These are phyloP conservation scores for Lachancea cidri DNA, from an alignment of 805 yeast species.

Conservation along the genomic window DNA sequence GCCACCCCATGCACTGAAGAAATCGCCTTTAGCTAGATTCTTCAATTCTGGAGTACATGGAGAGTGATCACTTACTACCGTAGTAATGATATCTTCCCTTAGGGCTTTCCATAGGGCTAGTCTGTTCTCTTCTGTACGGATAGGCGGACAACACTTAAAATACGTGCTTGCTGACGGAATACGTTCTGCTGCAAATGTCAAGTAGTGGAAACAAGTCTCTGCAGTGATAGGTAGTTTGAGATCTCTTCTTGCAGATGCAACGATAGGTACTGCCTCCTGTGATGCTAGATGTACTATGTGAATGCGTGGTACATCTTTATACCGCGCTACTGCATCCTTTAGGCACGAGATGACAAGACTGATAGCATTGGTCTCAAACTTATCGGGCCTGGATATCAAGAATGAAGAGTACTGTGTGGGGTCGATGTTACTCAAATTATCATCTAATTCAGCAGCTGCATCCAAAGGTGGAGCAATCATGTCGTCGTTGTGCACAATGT, in stretches of 20 bases:
- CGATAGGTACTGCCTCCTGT: constrained; percentile 71
- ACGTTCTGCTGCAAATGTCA: constrained; percentile 69
- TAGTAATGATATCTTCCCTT: constrained; percentile 55
- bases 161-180: constrained; percentile 76
- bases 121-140: constrained; percentile 70
- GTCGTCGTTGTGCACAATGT: constrained; percentile 27
- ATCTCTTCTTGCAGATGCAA: constrained; percentile 55
- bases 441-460: constrained; percentile 39
- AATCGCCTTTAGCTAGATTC: constrained; percentile 77
- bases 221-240: constrained; percentile 63
- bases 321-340: constrained; percentile 23
- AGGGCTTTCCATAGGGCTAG: constrained; percentile 74
- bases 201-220: constrained; percentile 92
- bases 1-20: constrained; percentile 95
- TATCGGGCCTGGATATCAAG: constrained; percentile 82
- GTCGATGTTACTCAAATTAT: constrained; percentile 43
- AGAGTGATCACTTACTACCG: constrained; percentile 93
- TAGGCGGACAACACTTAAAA: constrained; percentile 94
- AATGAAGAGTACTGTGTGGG: constrained; percentile 67
- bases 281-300: constrained; percentile 93
- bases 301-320: constrained; percentile 51
- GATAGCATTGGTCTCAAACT: constrained; percentile 82
- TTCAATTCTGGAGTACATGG: constrained; percentile 93
- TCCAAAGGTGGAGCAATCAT: constrained; percentile 36
- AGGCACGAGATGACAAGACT: constrained; percentile 63